Base-by-base conservation (phyloP, 208 protist species). In the Acanthamoeba lenticulata region DNA sequence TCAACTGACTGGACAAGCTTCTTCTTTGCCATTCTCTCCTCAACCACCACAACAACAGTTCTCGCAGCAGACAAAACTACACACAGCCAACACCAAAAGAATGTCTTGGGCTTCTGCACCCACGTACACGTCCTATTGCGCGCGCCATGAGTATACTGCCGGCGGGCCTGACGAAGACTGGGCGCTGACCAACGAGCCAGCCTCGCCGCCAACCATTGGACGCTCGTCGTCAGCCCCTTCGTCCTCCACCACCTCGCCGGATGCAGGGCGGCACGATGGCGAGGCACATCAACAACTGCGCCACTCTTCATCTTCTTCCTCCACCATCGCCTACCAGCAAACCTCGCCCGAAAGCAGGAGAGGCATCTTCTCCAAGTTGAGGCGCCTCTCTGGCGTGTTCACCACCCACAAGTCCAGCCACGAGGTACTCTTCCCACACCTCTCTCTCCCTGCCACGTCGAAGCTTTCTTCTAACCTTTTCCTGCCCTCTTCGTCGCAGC, bases 161-260 rank as follows among this genome's bases (percentile, higher is more conserved):
- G 69, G 69, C 15, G 69, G 69, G 45, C 69, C 69, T 6, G 69
- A 81, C 69, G 69, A 81, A n/a, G 69, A 81, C 38, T 81, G 69
- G 69, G 69, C 69, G 17, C 6, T 69, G 5, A 2, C 0, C 38
- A 81, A 40, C 69, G 9, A 77, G 13, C 67, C 67, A 5, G 29
- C 21, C 67, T 32, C 40, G 7, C 0, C 17, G 21, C 62, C 17
- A 29, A 72, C 24, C 62, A 15, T 15, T n/a, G 21, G 4, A 29
- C 17, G 29, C 34, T 11, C 34, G 11, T n/a, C 69, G 24, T 81
- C 67, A 19, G 15, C 69, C 7, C 7, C 69, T 32, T 81, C 69
- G 19, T 79, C 69, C 7, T 38, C 60, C 2, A 36, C 57, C 2
- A 34, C 57, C 27, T 65, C 57, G 1, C n/a, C n/a, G n/a, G n/a